Evolutionary conservation across 2,329 filamentous ascomycete genomes (phyloP).

Genomic region (Fusarium acutatum): DNA sequence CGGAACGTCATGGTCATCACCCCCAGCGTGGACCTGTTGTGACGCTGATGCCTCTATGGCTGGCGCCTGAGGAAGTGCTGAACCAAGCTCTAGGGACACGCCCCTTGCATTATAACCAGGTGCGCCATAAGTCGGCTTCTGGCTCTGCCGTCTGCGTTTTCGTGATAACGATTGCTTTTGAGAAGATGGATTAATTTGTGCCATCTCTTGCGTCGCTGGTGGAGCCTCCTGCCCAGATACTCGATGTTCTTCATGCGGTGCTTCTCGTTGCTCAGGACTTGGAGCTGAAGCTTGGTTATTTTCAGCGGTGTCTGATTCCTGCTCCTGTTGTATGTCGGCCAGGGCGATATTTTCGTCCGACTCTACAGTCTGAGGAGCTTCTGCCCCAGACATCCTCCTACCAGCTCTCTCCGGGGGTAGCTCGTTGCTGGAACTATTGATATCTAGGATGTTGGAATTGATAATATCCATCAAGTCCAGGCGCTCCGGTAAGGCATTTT

Average conservation of each 20-base stretch:
- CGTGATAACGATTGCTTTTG: not conserved
- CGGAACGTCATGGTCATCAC: not conserved
- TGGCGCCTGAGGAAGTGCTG: not conserved
- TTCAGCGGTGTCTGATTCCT: not conserved
- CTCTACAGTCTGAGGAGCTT: not conserved
- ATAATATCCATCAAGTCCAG: constrained; percentile 17
- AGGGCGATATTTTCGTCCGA: not conserved
- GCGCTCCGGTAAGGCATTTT: not conserved
- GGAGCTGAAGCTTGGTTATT: not conserved
- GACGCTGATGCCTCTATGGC: not conserved
- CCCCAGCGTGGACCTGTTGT: not conserved
- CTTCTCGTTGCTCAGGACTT: not conserved
- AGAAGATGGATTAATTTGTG: not conserved
- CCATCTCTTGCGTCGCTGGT: not conserved
- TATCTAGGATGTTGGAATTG: constrained; percentile 16
- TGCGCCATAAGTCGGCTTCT: constrained; percentile 17
- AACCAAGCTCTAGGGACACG: constrained; percentile 24
- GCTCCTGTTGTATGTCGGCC: not conserved
- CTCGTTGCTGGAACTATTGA: not conserved
- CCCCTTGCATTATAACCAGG: not conserved
- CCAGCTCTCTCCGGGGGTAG: not conserved
- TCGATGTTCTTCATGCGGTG: not conserved
- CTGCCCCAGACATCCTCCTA: not conserved
- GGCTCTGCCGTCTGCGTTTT: constrained; percentile 7
- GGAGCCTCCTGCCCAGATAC: not conserved